A percentile compares a stretch with the other conserved stretches of the same genome.
Evolutionary conservation across 164 flowering plant species (phyloP).

Genomic region (Chloranthus sessilifolius): DNA sequence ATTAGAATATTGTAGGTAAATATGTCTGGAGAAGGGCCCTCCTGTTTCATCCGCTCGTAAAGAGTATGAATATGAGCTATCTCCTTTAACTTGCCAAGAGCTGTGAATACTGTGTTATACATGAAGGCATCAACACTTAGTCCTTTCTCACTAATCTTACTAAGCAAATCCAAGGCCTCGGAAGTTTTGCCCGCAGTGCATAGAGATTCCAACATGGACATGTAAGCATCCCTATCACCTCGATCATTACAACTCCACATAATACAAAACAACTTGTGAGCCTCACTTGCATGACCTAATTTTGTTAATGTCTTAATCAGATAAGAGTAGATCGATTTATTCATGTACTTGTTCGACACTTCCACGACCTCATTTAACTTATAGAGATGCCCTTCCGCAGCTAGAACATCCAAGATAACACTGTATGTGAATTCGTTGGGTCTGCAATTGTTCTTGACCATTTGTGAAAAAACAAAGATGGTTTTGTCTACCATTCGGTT

Average conservation of each 20-base stretch:
- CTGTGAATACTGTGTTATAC: slow-evolving; percentile 74
- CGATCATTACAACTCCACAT: slow-evolving; percentile 77
- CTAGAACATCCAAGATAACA: slow-evolving; percentile 54
- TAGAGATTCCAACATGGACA: slow-evolving; percentile 80
- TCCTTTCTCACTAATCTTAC: slow-evolving; percentile 76
- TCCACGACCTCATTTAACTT: slow-evolving; percentile 66
- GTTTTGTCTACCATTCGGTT: slow-evolving; percentile 62
- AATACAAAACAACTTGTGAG: slow-evolving; percentile 87
- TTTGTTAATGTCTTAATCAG: slow-evolving; percentile 70
- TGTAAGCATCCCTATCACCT: slow-evolving; percentile 78
- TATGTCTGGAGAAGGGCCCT: slow-evolving; percentile 77
- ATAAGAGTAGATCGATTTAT: slow-evolving; percentile 59
- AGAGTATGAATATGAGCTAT: slow-evolving; percentile 58
- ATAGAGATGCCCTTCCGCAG: slow-evolving; percentile 64
- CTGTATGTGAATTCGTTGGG: slow-evolving; percentile 92
- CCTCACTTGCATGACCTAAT: slow-evolving; percentile 84
- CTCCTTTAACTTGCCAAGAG: slow-evolving; percentile 77
- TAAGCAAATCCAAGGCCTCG: slow-evolving; percentile 76
- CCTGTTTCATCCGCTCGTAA: slow-evolving; percentile 68
- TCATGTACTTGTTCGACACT: slow-evolving; percentile 63
- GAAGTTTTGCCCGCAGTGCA: slow-evolving; percentile 61
- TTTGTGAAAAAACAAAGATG: slow-evolving; percentile 58
- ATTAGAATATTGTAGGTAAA: slow-evolving; percentile 87
- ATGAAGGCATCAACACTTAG: slow-evolving; percentile 55
- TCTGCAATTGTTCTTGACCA: slow-evolving; percentile 69